Evolutionary conservation across 108 stramenopile species (phyloP).

Genomic region (Asterionellopsis glacialis): DNA sequence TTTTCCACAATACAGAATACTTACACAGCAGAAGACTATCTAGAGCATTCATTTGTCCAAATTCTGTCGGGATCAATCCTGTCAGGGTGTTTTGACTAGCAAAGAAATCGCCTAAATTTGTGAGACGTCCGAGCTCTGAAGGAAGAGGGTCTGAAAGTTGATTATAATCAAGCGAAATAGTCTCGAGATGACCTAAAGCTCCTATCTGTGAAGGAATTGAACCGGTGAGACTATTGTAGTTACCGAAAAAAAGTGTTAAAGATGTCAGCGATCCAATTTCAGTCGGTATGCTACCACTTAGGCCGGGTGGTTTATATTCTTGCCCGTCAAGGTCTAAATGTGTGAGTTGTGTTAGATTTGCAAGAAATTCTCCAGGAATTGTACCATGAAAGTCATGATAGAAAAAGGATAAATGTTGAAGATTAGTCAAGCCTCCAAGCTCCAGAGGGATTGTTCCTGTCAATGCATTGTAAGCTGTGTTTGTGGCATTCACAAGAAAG

Average conservation of each 20-base stretch:
- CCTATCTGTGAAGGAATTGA: slow-evolving; percentile 4
- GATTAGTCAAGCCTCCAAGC: slow-evolving; percentile 14
- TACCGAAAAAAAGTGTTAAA: background rate
- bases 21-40: too few relatives aligned
- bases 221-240: slow-evolving; percentile 44
- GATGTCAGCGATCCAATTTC: too few relatives aligned
- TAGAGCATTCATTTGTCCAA: background rate
- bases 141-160: background rate
- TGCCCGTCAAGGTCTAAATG: too few relatives aligned
- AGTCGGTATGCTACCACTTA: too few relatives aligned
- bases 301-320: slow-evolving; percentile 19
- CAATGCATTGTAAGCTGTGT: slow-evolving; percentile 27
- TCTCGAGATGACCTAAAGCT: background rate
- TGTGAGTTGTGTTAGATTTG: too few relatives aligned
- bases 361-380: background rate
- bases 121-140: background rate
- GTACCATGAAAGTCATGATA: background rate
- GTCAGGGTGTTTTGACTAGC: background rate
- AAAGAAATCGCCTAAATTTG: too few relatives aligned
- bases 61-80: background rate
- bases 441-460: slow-evolving; percentile 37
- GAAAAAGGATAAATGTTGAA: background rate
- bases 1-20: too few relatives aligned
- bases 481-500: background rate
- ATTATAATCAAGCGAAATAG: background rate